phyloP scores from a whole-genome alignment of 805 yeast species.

The Cyberlindnera saturnus region DNA sequence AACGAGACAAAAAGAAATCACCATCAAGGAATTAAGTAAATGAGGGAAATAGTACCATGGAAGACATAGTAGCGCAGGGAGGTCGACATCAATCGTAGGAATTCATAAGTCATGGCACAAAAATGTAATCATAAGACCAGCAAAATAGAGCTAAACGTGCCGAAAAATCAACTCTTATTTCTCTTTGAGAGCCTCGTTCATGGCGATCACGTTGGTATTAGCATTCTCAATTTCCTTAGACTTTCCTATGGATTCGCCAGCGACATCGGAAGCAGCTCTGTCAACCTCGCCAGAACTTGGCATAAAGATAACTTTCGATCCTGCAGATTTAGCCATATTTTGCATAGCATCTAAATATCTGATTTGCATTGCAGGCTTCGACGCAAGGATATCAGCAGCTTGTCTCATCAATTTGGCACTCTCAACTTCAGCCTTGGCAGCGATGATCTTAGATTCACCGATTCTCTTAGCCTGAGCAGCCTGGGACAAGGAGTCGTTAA shows the following conservation, averaged over 20 bases:
- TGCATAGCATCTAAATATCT: constrained; percentile 77
- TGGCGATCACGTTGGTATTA: constrained; percentile 3
- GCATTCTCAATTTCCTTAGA: background rate
- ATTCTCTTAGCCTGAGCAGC: constrained; percentile 73
- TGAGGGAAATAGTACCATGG: too few relatives aligned
- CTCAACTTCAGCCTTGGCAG: constrained; percentile 72
- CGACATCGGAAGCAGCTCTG: constrained; percentile 6
- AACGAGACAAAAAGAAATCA: background rate
- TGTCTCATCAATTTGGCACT: constrained; percentile 71
- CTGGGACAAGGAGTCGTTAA: constrained; percentile 57
- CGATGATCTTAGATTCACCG: constrained; percentile 71
- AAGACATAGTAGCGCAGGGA: too few relatives aligned
- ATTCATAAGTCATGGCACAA: too few relatives aligned
- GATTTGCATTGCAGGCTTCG: constrained; percentile 74
- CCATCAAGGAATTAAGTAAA: too few relatives aligned
- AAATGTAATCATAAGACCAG: too few relatives aligned
- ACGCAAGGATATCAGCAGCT: constrained; percentile 70
- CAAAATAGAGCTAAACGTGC: background rate
- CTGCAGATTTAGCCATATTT: constrained; percentile 55
- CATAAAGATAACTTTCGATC: constrained; percentile 70
- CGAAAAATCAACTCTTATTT: background rate
- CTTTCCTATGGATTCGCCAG: background rate
- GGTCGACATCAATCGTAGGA: too few relatives aligned
- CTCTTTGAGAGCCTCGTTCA: constrained; percentile 3
- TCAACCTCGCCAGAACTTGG: constrained; percentile 44